phyloP scores from a whole-genome alignment of 768 basidiomycete genomes.

The Mycena filopes region DNA sequence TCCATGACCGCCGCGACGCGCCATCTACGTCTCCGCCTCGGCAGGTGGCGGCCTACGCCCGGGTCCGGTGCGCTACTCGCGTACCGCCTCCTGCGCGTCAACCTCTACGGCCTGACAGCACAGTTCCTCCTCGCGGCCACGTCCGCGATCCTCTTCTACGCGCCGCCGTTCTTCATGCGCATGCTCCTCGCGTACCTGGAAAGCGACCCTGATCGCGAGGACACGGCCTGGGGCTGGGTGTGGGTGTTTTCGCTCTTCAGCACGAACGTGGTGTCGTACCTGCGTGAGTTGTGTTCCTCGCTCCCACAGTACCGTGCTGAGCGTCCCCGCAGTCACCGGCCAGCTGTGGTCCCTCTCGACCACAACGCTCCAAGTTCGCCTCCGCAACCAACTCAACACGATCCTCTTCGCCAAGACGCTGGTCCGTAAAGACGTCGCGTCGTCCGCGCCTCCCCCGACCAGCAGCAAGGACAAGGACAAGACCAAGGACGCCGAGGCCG shows the following conservation, averaged over 20 bases:
- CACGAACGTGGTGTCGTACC: conserved; percentile 52
- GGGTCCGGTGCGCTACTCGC: conserved; percentile 74
- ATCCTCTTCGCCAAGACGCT: conserved; percentile 77
- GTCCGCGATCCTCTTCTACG: conserved; percentile 73
- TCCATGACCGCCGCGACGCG: conserved; percentile 70
- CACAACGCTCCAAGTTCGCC: conserved; percentile 65
- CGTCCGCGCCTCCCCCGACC: conserved; percentile 52
- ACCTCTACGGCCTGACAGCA: conserved; percentile 50
- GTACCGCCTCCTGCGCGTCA: conserved; percentile 71
- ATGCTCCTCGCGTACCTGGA: conserved; percentile 70
- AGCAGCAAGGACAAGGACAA: conserved; percentile 38
- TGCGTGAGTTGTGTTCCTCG: conserved; percentile 47
- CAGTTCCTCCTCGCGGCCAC: conserved; percentile 64
- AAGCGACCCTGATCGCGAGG: conserved; percentile 60
- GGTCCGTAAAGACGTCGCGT: conserved; percentile 79
- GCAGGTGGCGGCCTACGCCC: conserved; percentile 66
- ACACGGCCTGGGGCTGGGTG: conserved; percentile 74
- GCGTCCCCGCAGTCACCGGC: conserved; percentile 51
- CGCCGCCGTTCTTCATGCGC: conserved; percentile 67
- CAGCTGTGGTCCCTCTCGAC: conserved; percentile 69
- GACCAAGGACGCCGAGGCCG: conserved; percentile 19
- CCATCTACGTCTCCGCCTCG: conserved; percentile 59
- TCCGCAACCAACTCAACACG: conserved; percentile 73
- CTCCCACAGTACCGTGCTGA: neutral
- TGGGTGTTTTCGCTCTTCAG: conserved; percentile 65